A percentile compares a stretch with the other conserved stretches of the same genome.
Evolutionary conservation across 305 asterid genomes (phyloP).

Genomic region (Ajuga reptans): DNA sequence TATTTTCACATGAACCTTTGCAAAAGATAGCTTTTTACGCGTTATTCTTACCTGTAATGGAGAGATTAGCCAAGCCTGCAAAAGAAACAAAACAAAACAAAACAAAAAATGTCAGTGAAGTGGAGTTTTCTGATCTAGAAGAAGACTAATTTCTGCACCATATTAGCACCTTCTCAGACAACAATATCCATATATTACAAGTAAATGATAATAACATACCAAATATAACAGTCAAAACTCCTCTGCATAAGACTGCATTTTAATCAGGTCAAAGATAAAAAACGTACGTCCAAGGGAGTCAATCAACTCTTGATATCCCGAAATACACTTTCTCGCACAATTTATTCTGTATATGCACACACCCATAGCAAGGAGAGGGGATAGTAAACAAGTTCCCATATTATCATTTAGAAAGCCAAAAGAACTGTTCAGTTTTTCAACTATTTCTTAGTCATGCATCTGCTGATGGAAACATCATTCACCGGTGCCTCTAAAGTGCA

Average conservation of each 20-base stretch:
- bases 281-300: no score
- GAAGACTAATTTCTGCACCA: not conserved
- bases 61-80: slow-evolving; percentile 47
- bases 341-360: not conserved
- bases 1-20: not conserved
- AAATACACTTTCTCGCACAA: not conserved
- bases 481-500: not conserved
- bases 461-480: slow-evolving; percentile 2
- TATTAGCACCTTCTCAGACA: not conserved
- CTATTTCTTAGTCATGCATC: not conserved
- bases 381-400: not conserved
- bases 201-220: not conserved
- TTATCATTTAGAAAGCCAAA: not conserved
- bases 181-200: not conserved
- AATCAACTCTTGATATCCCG: not conserved
- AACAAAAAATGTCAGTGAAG: slow-evolving; percentile 20
- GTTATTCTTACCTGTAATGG: slow-evolving; percentile 30
- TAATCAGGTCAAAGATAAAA: not conserved
- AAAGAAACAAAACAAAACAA: slow-evolving; percentile 11
- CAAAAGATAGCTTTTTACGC: not conserved
- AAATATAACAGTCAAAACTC: not conserved
- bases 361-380: not conserved
- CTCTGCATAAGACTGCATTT: not conserved
- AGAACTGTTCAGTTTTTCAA: not conserved
- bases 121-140: not conserved